Evolutionary conservation across 1,284 basidiomycete genomes (phyloP).

Genomic region (Stereum hirsutum): DNA sequence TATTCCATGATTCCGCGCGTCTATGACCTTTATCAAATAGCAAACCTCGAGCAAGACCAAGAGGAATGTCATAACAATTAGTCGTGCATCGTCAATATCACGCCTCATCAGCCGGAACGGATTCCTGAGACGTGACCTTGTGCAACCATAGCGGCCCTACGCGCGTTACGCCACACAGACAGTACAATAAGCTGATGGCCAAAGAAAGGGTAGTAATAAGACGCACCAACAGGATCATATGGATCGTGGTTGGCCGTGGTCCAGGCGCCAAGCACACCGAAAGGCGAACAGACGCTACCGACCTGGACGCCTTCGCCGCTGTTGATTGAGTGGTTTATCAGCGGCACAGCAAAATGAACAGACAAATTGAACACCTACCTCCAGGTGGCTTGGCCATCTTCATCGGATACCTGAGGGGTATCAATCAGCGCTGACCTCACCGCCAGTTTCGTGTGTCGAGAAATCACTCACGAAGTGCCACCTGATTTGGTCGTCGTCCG

Average conservation of each 20-base stretch:
- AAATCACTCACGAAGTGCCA: constrained; percentile 52
- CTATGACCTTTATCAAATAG: too few relatives aligned
- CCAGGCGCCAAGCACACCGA: constrained; percentile 58
- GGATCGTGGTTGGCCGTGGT: constrained; percentile 57
- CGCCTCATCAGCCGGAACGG: too few relatives aligned
- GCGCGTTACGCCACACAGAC: background rate
- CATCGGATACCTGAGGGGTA: constrained; percentile 40
- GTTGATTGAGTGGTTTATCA: background rate
- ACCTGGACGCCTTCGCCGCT: constrained; percentile 60
- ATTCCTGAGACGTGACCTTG: too few relatives aligned
- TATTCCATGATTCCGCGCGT: too few relatives aligned
- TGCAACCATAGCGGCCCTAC: constrained; percentile 26
- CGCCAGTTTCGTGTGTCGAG: background rate
- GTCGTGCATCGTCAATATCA: too few relatives aligned
- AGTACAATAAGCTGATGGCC: background rate
- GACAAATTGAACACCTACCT: constrained; percentile 29
- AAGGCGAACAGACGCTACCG: constrained; percentile 48
- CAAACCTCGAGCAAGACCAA: too few relatives aligned
- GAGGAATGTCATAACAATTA: too few relatives aligned
- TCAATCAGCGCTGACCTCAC: background rate
- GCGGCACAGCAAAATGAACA: constrained; percentile 1
- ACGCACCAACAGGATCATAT: constrained; percentile 28
- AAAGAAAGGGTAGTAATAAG: background rate
- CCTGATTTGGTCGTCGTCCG: constrained; percentile 43
- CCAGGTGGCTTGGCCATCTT: constrained; percentile 50